Percentiles rank a stretch among this genome's conserved stretches.
Evolutionary conservation across 2,329 filamentous ascomycete species (phyloP).

Genomic region (Penicillium sp.): DNA sequence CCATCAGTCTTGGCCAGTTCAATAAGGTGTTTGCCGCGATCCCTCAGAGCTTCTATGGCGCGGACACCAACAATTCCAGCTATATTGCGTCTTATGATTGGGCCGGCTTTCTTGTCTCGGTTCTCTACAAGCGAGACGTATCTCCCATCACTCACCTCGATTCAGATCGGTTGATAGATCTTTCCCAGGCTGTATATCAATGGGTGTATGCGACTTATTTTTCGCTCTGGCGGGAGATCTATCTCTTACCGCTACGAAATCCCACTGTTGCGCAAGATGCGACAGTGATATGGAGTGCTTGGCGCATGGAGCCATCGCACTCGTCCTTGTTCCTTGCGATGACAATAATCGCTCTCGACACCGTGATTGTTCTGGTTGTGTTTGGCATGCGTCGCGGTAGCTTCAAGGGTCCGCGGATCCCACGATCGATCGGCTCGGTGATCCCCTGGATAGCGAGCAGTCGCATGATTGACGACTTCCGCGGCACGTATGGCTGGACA

Average conservation of each 20-base stretch:
- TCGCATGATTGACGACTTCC: constrained; percentile 38
- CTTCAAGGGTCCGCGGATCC: constrained; percentile 39
- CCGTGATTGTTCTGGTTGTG: constrained; percentile 38
- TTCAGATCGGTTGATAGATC: constrained; percentile 25
- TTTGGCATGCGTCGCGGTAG: constrained; percentile 40
- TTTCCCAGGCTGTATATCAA: constrained; percentile 38
- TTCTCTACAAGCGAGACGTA: constrained; percentile 35
- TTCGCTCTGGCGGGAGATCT: constrained; percentile 39
- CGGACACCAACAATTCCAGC: constrained; percentile 29
- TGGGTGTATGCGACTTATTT: constrained; percentile 44
- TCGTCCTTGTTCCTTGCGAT: constrained; percentile 35
- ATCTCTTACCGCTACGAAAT: constrained; percentile 32
- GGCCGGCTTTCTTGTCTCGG: constrained; percentile 41
- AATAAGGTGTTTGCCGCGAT: constrained; percentile 43
- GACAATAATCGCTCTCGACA: constrained; percentile 37
- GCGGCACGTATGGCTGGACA: constrained; percentile 36
- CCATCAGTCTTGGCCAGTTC: constrained; percentile 40
- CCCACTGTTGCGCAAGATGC: constrained; percentile 28
- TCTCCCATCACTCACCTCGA: constrained; percentile 31
- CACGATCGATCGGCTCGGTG: constrained; percentile 39
- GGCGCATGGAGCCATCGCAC: constrained; percentile 37
- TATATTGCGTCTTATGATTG: constrained; percentile 41
- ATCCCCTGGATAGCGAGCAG: constrained; percentile 42
- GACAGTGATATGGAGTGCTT: constrained; percentile 36
- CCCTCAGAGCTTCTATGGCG: constrained; percentile 37